A percentile compares a stretch with the other conserved stretches of the same genome.
These are phyloP conservation scores for Epichloe brachyelytri DNA, from an alignment of 2,329 filamentous ascomycete species.

Conservation along the genomic window DNA sequence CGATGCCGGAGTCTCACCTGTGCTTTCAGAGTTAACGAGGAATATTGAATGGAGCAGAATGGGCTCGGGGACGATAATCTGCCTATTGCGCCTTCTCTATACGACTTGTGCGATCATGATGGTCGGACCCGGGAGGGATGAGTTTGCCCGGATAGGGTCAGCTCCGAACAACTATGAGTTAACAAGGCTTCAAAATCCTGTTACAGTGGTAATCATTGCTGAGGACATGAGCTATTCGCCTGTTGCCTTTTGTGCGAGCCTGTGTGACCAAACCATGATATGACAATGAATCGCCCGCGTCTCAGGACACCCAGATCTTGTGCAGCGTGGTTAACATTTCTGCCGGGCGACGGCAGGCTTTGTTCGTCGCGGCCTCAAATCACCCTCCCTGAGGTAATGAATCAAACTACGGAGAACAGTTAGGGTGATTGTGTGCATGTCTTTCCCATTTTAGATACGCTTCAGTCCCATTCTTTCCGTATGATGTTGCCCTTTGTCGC, in stretches of 20 bases:
- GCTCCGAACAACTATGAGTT: background rate
- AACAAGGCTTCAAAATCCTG: background rate
- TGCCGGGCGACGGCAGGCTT: background rate
- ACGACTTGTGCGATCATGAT: no score
- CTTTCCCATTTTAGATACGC: no score
- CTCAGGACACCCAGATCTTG: background rate
- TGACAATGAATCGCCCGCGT: background rate
- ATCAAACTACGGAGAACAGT: no score
- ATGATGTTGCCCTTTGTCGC: no score
- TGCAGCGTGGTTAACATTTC: background rate
- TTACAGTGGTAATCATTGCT: background rate
- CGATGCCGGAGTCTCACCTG: background rate
- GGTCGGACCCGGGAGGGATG: no score
- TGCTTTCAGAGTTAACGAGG: background rate
- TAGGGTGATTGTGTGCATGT: no score
- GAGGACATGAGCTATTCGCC: background rate
- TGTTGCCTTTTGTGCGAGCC: background rate
- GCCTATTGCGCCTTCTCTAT: no score
- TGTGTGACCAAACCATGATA: background rate
- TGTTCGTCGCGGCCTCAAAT: no score
- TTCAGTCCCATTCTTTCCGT: no score
- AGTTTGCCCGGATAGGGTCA: background rate
- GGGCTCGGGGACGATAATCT: no score
- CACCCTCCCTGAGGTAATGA: no score
- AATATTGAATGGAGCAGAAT: background rate